Evolutionary conservation across 768 basidiomycete genomes (phyloP).

Genomic region (Lactarius tabidus): DNA sequence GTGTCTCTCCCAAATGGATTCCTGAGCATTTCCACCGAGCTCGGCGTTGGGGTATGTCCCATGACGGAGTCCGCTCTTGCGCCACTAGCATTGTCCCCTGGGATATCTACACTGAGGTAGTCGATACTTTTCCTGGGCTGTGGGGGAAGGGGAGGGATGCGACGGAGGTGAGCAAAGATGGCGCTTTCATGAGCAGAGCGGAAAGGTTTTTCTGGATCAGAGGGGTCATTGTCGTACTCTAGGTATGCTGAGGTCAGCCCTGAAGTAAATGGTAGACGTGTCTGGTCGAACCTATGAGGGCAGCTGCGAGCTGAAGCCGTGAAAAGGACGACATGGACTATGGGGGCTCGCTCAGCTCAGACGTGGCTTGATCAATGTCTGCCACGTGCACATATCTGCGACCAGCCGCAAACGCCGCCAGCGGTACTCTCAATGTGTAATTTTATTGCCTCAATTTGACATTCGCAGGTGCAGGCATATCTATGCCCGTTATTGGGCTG

Average conservation of each 20-base stretch:
- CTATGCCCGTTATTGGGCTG: conserved; percentile 64
- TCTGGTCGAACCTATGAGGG: conserved; percentile 62
- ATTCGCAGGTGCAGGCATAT: conserved; percentile 38
- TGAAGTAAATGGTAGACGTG: neutral
- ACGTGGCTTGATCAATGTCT: neutral
- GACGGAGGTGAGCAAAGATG: conserved; percentile 76
- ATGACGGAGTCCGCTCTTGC: conserved; percentile 40
- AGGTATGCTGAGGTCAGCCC: conserved; percentile 8
- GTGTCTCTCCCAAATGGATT: conserved; percentile 75
- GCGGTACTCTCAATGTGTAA: conserved; percentile 31
- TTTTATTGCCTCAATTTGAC: neutral
- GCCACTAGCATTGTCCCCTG: conserved; percentile 48
- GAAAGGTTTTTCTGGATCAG: conserved; percentile 56
- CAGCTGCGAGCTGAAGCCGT: conserved; percentile 82
- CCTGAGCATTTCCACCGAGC: conserved; percentile 58
- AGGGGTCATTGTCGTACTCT: conserved; percentile 90
- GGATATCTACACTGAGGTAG: conserved; percentile 62
- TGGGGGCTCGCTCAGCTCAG: neutral
- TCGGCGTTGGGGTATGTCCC: conserved; percentile 48
- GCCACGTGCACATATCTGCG: conserved; percentile 14
- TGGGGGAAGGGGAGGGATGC: conserved; percentile 46
- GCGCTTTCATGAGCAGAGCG: conserved; percentile 79
- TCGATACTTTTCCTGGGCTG: conserved; percentile 52
- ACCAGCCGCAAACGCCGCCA: conserved; percentile 21
- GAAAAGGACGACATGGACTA: conserved; percentile 53